A percentile compares a stretch with the other conserved stretches of the same genome.
These are phyloP conservation scores for Debaryomyces singareniensis DNA, from an alignment of 1,139 yeast genomes.

Conservation along the genomic window DNA sequence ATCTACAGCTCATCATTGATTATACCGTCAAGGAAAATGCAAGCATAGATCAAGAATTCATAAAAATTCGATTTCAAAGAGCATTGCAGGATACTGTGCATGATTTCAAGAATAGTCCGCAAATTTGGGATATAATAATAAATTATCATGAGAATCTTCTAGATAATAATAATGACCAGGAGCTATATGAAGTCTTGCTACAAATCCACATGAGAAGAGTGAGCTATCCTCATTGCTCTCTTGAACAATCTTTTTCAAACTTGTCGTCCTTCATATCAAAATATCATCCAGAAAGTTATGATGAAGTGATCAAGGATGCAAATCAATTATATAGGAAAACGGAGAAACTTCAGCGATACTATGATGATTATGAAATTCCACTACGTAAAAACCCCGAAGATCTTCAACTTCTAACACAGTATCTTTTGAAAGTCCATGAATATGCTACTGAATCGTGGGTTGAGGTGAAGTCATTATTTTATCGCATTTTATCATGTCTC, in stretches of 20 bases:
- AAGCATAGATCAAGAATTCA: slow-evolving; percentile 8
- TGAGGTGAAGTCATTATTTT: slow-evolving; percentile 15
- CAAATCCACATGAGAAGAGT: slow-evolving; percentile 30
- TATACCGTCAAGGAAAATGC: slow-evolving; percentile 3
- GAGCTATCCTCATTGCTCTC: slow-evolving; percentile 32
- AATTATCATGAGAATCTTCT: slow-evolving; percentile 8
- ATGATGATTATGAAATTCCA: slow-evolving; percentile 19
- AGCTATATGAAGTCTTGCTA: slow-evolving; percentile 14
- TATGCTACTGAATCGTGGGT: slow-evolving; percentile 11
- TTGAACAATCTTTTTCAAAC: slow-evolving; percentile 37
- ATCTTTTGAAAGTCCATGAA: slow-evolving; percentile 21
- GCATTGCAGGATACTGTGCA: slow-evolving; percentile 24
- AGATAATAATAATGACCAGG: slow-evolving; percentile 8
- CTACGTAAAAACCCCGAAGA: slow-evolving; percentile 13
- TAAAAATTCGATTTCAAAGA: slow-evolving; percentile 11
- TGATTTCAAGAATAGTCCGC: slow-evolving; percentile 28
- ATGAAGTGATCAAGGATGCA: slow-evolving; percentile 30
- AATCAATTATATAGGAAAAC: slow-evolving; percentile 28
- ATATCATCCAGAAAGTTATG: slow-evolving; percentile 25
- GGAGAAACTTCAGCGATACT: slow-evolving; percentile 18
- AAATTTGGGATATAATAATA: slow-evolving; percentile 28
- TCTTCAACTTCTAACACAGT: slow-evolving; percentile 21
- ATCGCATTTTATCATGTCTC: slow-evolving; percentile 12
- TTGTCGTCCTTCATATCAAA: slow-evolving; percentile 39
- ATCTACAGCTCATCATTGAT: slow-evolving; percentile 10